Conservation (phyloP, 1,284 basidiomycete genomes). For the Schizopora paradoxa region DNA sequence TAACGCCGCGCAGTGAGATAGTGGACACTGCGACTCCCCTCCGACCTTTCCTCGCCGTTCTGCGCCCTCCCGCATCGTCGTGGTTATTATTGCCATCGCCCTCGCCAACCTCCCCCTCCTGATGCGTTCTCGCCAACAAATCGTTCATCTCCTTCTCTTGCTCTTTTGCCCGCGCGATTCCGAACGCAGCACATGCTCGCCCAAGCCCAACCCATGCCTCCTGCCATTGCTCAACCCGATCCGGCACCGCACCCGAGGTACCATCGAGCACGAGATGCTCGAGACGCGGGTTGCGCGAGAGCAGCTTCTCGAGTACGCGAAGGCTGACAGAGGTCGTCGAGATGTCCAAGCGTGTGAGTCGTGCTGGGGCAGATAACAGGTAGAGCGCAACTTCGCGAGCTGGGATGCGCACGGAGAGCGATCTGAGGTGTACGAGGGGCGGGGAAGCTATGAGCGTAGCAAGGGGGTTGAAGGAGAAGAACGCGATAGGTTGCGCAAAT, state of each 20-base stretch:
- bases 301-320: slow-evolving; percentile 44
- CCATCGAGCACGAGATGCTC: slow-evolving; percentile 50
- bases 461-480: slow-evolving; percentile 55
- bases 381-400: slow-evolving; percentile 45
- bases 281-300: slow-evolving; percentile 39
- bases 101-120: slow-evolving; percentile 13
- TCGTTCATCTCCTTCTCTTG: slow-evolving; percentile 52
- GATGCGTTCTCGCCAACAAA: slow-evolving; percentile 40
- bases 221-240: slow-evolving; percentile 27
- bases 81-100: neutral
- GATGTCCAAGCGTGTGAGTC: slow-evolving; percentile 49
- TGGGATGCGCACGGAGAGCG: slow-evolving; percentile 57
- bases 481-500: slow-evolving; percentile 73
- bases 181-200: slow-evolving; percentile 47
- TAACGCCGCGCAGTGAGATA: slow-evolving; percentile 22
- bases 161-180: slow-evolving; percentile 46
- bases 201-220: slow-evolving; percentile 58
- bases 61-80: neutral
- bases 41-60: slow-evolving; percentile 20
- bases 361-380: slow-evolving; percentile 33
- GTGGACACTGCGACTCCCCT: slow-evolving; percentile 25
- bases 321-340: slow-evolving; percentile 49
- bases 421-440: slow-evolving; percentile 34
- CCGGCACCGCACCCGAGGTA: slow-evolving; percentile 33
- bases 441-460: slow-evolving; percentile 42